Evolutionary conservation across 768 basidiomycete genomes (phyloP), one percentile per base, ranked within the genome.

Genomic region (Artomyces pyxidatus): DNA sequence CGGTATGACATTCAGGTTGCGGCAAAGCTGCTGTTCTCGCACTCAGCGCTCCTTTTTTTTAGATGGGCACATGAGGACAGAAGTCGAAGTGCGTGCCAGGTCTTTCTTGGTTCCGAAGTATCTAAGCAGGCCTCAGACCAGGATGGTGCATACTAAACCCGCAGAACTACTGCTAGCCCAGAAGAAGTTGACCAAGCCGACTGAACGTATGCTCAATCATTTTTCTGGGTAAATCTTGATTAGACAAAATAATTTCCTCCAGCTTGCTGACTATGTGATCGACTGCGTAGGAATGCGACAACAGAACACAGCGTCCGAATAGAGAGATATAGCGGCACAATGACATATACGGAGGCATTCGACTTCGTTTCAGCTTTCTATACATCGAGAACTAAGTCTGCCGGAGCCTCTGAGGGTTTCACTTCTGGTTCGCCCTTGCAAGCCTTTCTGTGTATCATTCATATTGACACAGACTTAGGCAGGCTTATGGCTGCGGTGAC

Each of bases 11-110:
- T n/a, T n/a, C n/a, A n/a, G n/a, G n/a, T n/a, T n/a, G n/a, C n/a
- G n/a, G n/a, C n/a, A n/a, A n/a, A n/a, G n/a, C n/a, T n/a, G n/a
- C n/a, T n/a, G n/a, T n/a, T n/a, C n/a, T n/a, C n/a, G n/a, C n/a
- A n/a, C n/a, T n/a, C n/a, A n/a, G n/a, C n/a, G n/a, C n/a, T n/a
- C n/a, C n/a, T n/a, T n/a, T n/a, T 6, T 37, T 29, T 21, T 58
- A 86, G 92, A 96, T 63, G 79, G 78, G 2, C 65, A 80, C 27
- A 88, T 96, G 81, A 77, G 94, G 11, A 81, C 83, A 7, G 93
- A 98, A 64, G 77, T 96, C 2, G 93, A 96, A 72, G 90, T 86
- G 42, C 55, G 2, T 40, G 14, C 37, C 22, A 12, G 16, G 48
- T 14, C 42, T 29, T 23, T 22, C 16, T 19, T 37, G 11, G 29